phyloP scores from a whole-genome alignment of 495 filamentous ascomycete genomes.

The Hyaloscypha hepaticicola region DNA sequence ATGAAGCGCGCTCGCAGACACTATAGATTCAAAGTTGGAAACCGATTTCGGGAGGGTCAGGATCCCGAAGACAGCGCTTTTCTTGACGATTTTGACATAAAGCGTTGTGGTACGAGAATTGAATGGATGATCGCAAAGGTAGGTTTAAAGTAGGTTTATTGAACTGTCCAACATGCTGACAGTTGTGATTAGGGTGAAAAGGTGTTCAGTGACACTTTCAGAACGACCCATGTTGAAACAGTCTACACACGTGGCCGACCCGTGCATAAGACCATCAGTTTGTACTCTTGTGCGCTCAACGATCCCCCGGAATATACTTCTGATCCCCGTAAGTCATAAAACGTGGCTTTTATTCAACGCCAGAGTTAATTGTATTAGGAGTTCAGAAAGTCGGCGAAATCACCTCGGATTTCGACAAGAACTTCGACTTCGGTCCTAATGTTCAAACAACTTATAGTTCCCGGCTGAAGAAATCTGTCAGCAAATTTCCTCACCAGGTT shows the following conservation, averaged over 20 bases:
- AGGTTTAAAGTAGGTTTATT: conserved; percentile 7
- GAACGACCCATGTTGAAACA: neutral
- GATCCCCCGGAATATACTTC: conserved; percentile 1
- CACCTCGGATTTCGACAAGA: neutral
- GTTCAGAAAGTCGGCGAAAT: neutral
- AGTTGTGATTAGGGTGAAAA: neutral
- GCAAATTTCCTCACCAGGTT: neutral
- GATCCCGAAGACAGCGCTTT: conserved; percentile 10
- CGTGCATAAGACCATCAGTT: neutral
- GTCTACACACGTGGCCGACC: neutral
- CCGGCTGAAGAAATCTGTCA: neutral
- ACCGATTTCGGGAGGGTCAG: conserved; percentile 7
- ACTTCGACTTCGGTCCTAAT: neutral
- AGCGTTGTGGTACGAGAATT: conserved; percentile 8
- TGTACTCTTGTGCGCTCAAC: neutral
- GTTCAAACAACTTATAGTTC: neutral
- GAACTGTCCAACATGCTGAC: too few relatives aligned
- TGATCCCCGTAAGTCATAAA: conserved; percentile 2
- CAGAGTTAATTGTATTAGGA: neutral
- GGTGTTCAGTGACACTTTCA: neutral
- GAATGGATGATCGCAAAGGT: conserved; percentile 22
- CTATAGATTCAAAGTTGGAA: neutral
- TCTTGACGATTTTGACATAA: conserved; percentile 1
- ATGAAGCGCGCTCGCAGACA: conserved; percentile 15
- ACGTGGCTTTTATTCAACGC: neutral